A percentile compares a stretch with the other conserved stretches of the same genome.
phyloP scores from a whole-genome alignment of 2,329 filamentous ascomycete species.

The Aureobasidium sp. region DNA sequence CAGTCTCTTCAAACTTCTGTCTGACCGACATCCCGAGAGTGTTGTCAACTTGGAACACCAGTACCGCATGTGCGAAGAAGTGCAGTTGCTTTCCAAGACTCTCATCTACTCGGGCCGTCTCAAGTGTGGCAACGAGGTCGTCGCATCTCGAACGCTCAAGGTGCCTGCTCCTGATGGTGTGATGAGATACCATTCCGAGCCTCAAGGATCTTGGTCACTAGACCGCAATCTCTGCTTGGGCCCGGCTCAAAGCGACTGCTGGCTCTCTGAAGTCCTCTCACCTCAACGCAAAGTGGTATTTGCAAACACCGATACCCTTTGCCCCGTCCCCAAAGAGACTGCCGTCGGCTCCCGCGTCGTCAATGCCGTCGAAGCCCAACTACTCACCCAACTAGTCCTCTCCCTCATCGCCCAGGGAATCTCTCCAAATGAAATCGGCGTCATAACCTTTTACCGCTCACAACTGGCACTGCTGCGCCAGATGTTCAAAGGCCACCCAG shows the following conservation, averaged over 20 bases:
- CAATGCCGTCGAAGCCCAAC: constrained; percentile 72
- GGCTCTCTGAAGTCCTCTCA: constrained; percentile 65
- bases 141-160: constrained; percentile 62
- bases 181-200: constrained; percentile 26
- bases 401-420: constrained; percentile 70
- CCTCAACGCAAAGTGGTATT: constrained; percentile 72
- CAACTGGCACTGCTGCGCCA: constrained; percentile 80
- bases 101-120: constrained; percentile 88
- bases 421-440: constrained; percentile 68
- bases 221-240: constrained; percentile 48
- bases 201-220: background rate
- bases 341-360: constrained; percentile 78
- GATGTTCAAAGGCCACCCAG: constrained; percentile 44
- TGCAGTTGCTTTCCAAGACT: constrained; percentile 88
- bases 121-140: constrained; percentile 74
- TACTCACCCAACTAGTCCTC: constrained; percentile 75
- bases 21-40: constrained; percentile 76
- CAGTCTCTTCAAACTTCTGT: constrained; percentile 88
- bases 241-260: constrained; percentile 52
- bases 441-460: constrained; percentile 94
- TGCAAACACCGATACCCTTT: constrained; percentile 77
- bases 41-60: constrained; percentile 92
- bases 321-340: constrained; percentile 59
- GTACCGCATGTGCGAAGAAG: constrained; percentile 96
- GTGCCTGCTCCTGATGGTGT: constrained; percentile 48